A percentile compares a stretch with the other conserved stretches of the same genome.
These are phyloP conservation scores for Septoria linicola DNA, from an alignment of 2,329 filamentous ascomycete genomes.

Conservation along the genomic window DNA sequence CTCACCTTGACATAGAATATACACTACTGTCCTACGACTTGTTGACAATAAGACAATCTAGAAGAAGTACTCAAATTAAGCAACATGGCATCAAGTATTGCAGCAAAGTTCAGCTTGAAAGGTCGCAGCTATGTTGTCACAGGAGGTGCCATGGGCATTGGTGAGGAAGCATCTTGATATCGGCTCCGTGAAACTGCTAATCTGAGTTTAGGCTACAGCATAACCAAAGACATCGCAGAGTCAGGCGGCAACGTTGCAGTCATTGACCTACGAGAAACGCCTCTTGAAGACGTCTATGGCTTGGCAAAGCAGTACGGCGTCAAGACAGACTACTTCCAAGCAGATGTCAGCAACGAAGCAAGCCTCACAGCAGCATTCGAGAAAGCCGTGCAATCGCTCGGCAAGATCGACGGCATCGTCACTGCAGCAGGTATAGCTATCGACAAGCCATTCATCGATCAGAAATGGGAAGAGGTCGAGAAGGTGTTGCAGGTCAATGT, in stretches of 20 bases:
- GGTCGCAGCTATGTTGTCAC: conserved; percentile 32
- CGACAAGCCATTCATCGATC: conserved; percentile 34
- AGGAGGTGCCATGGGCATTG: conserved; percentile 33
- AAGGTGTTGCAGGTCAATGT: conserved; percentile 42
- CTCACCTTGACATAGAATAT: not conserved
- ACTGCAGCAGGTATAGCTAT: conserved; percentile 36
- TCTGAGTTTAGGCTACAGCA: conserved; percentile 23
- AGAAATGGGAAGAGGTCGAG: conserved; percentile 33
- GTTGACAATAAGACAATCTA: too few relatives aligned
- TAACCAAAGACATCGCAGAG: conserved; percentile 32
- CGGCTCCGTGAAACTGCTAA: not conserved
- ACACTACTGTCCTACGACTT: too few relatives aligned
- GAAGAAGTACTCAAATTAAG: too few relatives aligned
- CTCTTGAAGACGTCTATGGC: conserved; percentile 30
- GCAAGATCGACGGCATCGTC: conserved; percentile 32
- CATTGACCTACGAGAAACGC: conserved; percentile 55
- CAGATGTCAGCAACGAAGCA: conserved; percentile 42
- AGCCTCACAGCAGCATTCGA: conserved; percentile 29
- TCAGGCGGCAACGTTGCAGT: conserved; percentile 55
- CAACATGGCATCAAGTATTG: conserved; percentile 17
- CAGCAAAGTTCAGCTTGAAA: conserved; percentile 27
- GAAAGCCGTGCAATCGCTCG: conserved; percentile 27
- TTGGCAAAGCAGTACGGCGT: conserved; percentile 60
- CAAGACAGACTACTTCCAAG: conserved; percentile 43
- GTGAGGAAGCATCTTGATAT: not conserved